Conservation (phyloP, 306 rosid species). For the Medicago arabica region DNA sequence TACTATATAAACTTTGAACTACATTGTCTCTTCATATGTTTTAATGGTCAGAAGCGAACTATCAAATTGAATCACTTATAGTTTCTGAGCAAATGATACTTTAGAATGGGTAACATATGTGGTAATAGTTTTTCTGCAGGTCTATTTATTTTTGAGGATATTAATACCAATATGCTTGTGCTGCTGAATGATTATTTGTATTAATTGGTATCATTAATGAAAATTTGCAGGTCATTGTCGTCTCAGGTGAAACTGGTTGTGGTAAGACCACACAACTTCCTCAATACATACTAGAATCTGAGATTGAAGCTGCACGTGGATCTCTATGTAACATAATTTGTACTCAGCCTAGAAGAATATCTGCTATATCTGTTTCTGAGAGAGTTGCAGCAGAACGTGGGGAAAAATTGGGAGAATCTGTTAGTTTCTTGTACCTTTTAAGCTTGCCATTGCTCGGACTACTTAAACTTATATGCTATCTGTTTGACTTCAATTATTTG, state of each 20-base stretch:
- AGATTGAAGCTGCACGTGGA: slow-evolving; percentile 78
- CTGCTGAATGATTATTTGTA: slow-evolving; percentile 36
- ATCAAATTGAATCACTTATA: slow-evolving; percentile 15
- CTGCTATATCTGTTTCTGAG: slow-evolving; percentile 98
- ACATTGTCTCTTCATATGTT: slow-evolving; percentile 1
- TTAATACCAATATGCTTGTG: slow-evolving; percentile 36
- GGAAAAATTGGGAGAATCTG: slow-evolving; percentile 95
- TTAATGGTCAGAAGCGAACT: slow-evolving; percentile 13
- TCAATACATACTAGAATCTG: slow-evolving; percentile 92
- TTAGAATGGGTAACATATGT: slow-evolving; percentile 32
- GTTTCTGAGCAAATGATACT: slow-evolving; percentile 25
- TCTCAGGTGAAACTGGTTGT: slow-evolving; percentile 99
- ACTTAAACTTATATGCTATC: slow-evolving; percentile 27
- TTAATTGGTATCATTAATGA: slow-evolving; percentile 37
- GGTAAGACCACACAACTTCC: slow-evolving; percentile 99
- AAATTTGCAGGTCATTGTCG: slow-evolving; percentile 69
- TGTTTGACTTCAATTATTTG: slow-evolving; percentile 27
- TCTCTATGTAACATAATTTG: slow-evolving; percentile 86
- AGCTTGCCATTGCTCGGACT: slow-evolving; percentile 37
- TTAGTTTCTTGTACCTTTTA: slow-evolving; percentile 57
- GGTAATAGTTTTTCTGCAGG: slow-evolving; percentile 31
- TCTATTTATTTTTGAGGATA: slow-evolving; percentile 34
- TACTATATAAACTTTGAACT: slow-evolving; percentile 15
- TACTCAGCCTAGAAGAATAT: slow-evolving; percentile 97
- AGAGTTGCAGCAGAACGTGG: slow-evolving; percentile 98